phyloP scores from a whole-genome alignment of 805 yeast species.

The Wickerhamomyces bisporus region DNA sequence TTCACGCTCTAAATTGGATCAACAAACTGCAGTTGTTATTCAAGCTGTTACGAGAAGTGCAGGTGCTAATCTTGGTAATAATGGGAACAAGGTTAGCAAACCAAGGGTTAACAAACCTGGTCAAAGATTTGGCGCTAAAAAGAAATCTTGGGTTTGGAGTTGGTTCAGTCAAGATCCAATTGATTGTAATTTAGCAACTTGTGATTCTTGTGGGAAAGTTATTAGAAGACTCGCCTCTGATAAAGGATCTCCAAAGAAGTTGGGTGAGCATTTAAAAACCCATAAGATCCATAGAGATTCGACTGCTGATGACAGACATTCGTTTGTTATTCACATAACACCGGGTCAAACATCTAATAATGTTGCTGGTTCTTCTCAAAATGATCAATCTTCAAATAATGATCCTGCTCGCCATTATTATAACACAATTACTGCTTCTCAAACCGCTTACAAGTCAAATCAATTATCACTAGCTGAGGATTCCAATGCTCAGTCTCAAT shows the following conservation, averaged over 20 bases:
- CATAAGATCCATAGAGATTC: slow-evolving; percentile 41
- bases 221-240: slow-evolving; percentile 45
- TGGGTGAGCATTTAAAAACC: slow-evolving; percentile 51
- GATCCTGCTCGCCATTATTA: slow-evolving; percentile 31
- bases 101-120: slow-evolving; percentile 43
- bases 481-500: no score
- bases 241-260: slow-evolving; percentile 55
- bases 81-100: slow-evolving; percentile 10
- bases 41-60: not conserved
- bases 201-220: slow-evolving; percentile 48
- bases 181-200: slow-evolving; percentile 46
- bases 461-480: slow-evolving; percentile 4
- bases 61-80: not conserved
- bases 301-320: slow-evolving; percentile 35
- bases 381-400: not conserved
- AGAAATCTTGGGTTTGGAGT: slow-evolving; percentile 59
- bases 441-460: slow-evolving; percentile 11
- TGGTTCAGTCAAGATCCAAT: slow-evolving; percentile 50
- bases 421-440: slow-evolving; percentile 20
- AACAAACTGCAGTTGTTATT: slow-evolving; percentile 1
- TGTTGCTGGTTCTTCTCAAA: not conserved
- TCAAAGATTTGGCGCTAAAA: slow-evolving; percentile 54
- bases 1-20: not conserved
- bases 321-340: slow-evolving; percentile 25
- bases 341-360: not conserved